Percentiles rank a stretch among this genome's conserved stretches.
Evolutionary conservation across 768 basidiomycete genomes (phyloP).

Genomic region (Panaeolus papilionaceus): DNA sequence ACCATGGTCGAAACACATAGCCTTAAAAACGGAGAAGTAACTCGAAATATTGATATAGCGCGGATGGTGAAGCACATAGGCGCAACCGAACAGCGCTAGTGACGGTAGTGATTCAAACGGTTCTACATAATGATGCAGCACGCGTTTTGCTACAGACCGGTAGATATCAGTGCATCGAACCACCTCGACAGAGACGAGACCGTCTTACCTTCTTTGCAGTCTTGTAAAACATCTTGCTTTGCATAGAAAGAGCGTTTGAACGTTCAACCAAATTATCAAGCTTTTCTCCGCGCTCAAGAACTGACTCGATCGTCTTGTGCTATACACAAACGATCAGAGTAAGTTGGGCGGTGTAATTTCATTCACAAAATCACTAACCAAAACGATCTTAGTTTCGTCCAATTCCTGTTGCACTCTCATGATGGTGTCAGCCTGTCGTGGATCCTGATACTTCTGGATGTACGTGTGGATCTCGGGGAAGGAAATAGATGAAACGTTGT

Average conservation of each 20-base stretch:
- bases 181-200: conserved; percentile 4
- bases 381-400: conserved; percentile 98
- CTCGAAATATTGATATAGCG: not conserved
- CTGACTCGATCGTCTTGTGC: conserved; percentile 99
- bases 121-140: conserved; percentile 87
- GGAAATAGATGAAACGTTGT: conserved; percentile 68
- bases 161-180: conserved; percentile 23
- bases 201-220: conserved; percentile 93
- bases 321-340: conserved; percentile 37
- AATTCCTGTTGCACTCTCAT: conserved; percentile 98
- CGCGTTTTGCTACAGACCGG: conserved; percentile 81
- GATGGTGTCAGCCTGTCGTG: conserved; percentile 95
- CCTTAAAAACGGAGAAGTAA: not conserved
- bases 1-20: not conserved
- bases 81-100: conserved; percentile 3
- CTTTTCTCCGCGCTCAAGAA: conserved; percentile 95
- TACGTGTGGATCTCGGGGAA: conserved; percentile 82
- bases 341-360: not conserved
- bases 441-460: conserved; percentile 94
- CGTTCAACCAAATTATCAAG: conserved; percentile 95
- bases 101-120: conserved; percentile 5
- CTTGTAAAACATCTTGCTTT: conserved; percentile 99
- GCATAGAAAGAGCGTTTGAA: conserved; percentile 84
- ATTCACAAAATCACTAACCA: conserved; percentile 59
- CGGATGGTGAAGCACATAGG: not conserved